Evolutionary conservation across 148 eudicot species (phyloP).

Genomic region (Cornus controversa): DNA sequence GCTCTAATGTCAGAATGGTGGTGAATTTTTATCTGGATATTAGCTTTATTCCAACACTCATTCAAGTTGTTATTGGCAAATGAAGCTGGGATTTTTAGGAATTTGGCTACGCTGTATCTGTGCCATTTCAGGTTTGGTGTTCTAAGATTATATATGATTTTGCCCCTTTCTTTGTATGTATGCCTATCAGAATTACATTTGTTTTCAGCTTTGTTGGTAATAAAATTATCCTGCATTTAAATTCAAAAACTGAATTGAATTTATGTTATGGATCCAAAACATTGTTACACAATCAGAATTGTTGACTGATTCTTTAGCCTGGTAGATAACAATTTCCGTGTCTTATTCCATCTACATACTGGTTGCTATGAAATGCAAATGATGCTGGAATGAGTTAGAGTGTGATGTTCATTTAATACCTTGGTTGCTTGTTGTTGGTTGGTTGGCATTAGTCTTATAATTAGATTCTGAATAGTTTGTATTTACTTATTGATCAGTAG

Average conservation of each 20-base stretch:
- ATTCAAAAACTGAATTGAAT: neutral
- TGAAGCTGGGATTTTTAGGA: slow-evolving; percentile 24
- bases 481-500: neutral
- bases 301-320: neutral
- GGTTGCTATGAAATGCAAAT: too few species aligned
- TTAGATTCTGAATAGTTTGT: too few species aligned
- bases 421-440: neutral
- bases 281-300: slow-evolving; percentile 1
- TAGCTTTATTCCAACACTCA: slow-evolving; percentile 11
- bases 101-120: slow-evolving; percentile 24
- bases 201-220: neutral
- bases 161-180: neutral
- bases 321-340: neutral
- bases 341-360: too few species aligned
- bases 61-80: slow-evolving; percentile 21
- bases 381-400: too few species aligned
- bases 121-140: slow-evolving; percentile 24
- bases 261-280: too few species aligned
- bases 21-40: slow-evolving; percentile 19
- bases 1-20: slow-evolving; percentile 8
- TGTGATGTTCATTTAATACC: neutral
- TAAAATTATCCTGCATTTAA: too few species aligned
- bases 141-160: neutral
- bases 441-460: neutral
- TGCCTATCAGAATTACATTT: neutral